Conservation (phyloP, 1,284 basidiomycete species). For the Mycena sp. region DNA sequence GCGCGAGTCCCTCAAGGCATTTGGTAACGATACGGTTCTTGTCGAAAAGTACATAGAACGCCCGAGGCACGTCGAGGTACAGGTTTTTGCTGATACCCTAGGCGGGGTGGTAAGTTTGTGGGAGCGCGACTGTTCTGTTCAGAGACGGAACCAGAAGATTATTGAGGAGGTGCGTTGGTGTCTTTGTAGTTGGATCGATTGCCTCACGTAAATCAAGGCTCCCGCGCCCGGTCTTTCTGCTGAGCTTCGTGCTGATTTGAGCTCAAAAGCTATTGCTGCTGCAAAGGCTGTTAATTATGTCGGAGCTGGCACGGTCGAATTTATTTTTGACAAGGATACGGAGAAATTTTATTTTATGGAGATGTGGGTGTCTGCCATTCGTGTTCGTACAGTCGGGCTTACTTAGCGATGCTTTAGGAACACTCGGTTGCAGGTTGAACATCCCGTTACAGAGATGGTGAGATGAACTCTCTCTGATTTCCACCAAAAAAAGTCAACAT, state of each 20-base stretch:
- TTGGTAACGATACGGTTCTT: slow-evolving; percentile 87
- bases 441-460: slow-evolving; percentile 94
- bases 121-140: slow-evolving; percentile 96
- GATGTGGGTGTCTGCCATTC: slow-evolving; percentile 66
- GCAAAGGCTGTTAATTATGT: slow-evolving; percentile 92
- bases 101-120: slow-evolving; percentile 88
- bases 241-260: slow-evolving; percentile 82
- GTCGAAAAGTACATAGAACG: slow-evolving; percentile 89
- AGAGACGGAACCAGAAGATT: slow-evolving; percentile 94
- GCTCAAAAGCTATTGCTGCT: slow-evolving; percentile 90
- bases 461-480: not conserved
- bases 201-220: slow-evolving; percentile 64
- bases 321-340: slow-evolving; percentile 92
- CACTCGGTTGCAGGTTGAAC: slow-evolving; percentile 92
- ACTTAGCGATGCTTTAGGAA: slow-evolving; percentile 64
- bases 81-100: slow-evolving; percentile 85
- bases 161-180: slow-evolving; percentile 88
- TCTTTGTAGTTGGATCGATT: too few relatives aligned
- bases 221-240: slow-evolving; percentile 89
- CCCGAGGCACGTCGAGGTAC: slow-evolving; percentile 90
- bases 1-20: slow-evolving; percentile 87
- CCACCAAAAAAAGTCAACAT: not conserved
- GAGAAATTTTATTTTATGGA: slow-evolving; percentile 93
- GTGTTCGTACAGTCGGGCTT: not conserved
- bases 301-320: slow-evolving; percentile 93